Percentiles rank a stretch among this genome's conserved stretches.
These are phyloP conservation scores for Xylaria digitata DNA, from an alignment of 2,329 filamentous ascomycete genomes.

Conservation along the genomic window DNA sequence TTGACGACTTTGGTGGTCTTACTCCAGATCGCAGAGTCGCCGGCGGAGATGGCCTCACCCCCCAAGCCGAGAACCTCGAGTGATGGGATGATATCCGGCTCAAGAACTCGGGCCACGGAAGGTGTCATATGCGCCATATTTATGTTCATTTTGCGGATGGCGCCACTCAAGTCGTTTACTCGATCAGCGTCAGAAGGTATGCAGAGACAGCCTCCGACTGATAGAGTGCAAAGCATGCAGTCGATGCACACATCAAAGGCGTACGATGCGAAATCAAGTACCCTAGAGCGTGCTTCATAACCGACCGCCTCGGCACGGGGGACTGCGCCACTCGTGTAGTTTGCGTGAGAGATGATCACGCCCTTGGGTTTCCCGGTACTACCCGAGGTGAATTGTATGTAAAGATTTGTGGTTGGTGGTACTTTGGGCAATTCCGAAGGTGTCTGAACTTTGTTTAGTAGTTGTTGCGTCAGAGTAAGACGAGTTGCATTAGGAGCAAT, in stretches of 20 bases:
- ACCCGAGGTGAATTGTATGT: conserved; percentile 73
- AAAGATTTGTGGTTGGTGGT: conserved; percentile 58
- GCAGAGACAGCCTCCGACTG: conserved; percentile 62
- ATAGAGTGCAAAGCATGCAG: conserved; percentile 66
- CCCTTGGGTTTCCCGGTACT: conserved; percentile 74
- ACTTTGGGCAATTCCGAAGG: conserved; percentile 46
- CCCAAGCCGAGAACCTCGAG: conserved; percentile 62
- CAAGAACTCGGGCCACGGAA: conserved; percentile 61
- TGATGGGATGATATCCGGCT: conserved; percentile 58
- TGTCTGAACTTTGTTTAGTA: conserved; percentile 39
- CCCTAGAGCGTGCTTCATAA: conserved; percentile 56
- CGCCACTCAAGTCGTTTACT: conserved; percentile 62
- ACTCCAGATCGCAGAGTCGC: conserved; percentile 62
- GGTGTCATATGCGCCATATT: conserved; percentile 65
- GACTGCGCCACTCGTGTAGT: conserved; percentile 59
- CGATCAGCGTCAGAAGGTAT: conserved; percentile 66
- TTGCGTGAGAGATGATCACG: conserved; percentile 63
- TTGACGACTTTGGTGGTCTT: conserved; percentile 60
- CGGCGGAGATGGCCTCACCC: conserved; percentile 64
- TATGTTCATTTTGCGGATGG: conserved; percentile 56
- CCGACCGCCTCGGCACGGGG: conserved; percentile 57
- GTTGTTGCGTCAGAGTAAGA: conserved; percentile 50
- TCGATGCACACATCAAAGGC: conserved; percentile 67
- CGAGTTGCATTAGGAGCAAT: conserved; percentile 52
- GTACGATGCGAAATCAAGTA: conserved; percentile 63